Conservation (phyloP, 2,329 filamentous ascomycete genomes). For the Fusarium denticulatum region DNA sequence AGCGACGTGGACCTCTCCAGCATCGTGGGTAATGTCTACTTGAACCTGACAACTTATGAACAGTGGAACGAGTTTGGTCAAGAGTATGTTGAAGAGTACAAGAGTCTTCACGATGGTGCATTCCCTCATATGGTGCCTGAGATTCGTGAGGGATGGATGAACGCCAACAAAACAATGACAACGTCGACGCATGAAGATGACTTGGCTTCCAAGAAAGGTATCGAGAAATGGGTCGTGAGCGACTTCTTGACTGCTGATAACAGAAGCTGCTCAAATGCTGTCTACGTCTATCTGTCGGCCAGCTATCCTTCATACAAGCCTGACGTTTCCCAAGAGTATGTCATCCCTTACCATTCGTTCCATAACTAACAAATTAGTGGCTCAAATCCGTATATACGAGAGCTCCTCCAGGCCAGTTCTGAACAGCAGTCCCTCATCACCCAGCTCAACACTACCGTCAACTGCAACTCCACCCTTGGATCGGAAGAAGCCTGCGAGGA, state of each 20-base stretch:
- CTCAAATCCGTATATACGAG: background rate
- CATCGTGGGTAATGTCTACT: background rate
- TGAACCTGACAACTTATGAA: conserved; percentile 1
- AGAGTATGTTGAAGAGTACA: conserved; percentile 3
- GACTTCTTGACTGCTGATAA: background rate
- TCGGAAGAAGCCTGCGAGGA: background rate
- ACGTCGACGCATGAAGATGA: background rate
- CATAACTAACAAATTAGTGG: background rate
- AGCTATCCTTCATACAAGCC: conserved; percentile 7
- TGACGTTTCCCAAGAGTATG: conserved; percentile 19
- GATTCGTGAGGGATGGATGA: background rate
- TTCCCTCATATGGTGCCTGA: conserved; percentile 9
- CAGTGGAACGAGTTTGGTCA: conserved; percentile 6
- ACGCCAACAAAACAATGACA: background rate
- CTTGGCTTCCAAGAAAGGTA: background rate
- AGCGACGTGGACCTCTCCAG: background rate
- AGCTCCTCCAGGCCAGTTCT: background rate
- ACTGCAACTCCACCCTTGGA: conserved; percentile 12
- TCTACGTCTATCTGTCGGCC: conserved; percentile 3
- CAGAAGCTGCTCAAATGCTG: conserved; percentile 1
- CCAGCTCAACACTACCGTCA: background rate
- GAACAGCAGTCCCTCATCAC: background rate
- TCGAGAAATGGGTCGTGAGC: background rate
- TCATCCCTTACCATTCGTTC: accelerated
- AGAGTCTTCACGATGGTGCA: background rate